Percentiles rank a stretch among this genome's conserved stretches.
These are phyloP conservation scores for Pyrenophora teres DNA, from an alignment of 2,329 filamentous ascomycete species.

Conservation along the genomic window DNA sequence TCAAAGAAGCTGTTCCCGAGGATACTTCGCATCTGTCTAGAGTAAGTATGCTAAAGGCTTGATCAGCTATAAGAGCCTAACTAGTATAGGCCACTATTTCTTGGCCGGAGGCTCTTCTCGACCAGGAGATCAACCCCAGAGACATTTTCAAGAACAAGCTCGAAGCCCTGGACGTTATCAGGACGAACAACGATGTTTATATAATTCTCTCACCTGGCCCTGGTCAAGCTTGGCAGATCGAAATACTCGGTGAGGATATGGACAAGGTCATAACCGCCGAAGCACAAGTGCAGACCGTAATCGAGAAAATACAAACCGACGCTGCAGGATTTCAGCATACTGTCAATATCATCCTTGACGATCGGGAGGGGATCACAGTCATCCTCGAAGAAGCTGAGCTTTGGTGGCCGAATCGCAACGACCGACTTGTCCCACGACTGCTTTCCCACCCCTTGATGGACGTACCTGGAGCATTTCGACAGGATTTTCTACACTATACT, in stretches of 20 bases:
- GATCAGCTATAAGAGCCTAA: neutral
- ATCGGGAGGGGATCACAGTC: slow-evolving; percentile 29
- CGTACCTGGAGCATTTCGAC: slow-evolving; percentile 28
- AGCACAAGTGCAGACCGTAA: slow-evolving; percentile 25
- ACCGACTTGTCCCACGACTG: slow-evolving; percentile 27
- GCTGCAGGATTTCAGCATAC: slow-evolving; percentile 11
- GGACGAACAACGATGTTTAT: slow-evolving; percentile 34
- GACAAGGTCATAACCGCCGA: slow-evolving; percentile 22
- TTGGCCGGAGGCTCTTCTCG: slow-evolving; percentile 32
- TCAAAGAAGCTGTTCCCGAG: slow-evolving; percentile 24
- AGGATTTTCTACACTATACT: slow-evolving; percentile 13
- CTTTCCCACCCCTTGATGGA: slow-evolving; percentile 22
- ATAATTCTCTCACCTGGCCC: slow-evolving; percentile 24
- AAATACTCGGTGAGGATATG: slow-evolving; percentile 18
- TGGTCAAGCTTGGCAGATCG: slow-evolving; percentile 18
- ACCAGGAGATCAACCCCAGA: slow-evolving; percentile 22
- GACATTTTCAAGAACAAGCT: slow-evolving; percentile 36
- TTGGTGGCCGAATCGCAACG: slow-evolving; percentile 34
- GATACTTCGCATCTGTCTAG: slow-evolving; percentile 2
- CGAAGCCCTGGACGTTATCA: slow-evolving; percentile 33
- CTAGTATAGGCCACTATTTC: neutral
- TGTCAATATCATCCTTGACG: slow-evolving; percentile 36
- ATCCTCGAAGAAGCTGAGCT: slow-evolving; percentile 17
- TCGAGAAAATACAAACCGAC: slow-evolving; percentile 26
- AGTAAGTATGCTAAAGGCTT: slow-evolving; percentile 6